Base-by-base conservation (phyloP, 306 rosid species). In the Oemleria cerasiformis region DNA sequence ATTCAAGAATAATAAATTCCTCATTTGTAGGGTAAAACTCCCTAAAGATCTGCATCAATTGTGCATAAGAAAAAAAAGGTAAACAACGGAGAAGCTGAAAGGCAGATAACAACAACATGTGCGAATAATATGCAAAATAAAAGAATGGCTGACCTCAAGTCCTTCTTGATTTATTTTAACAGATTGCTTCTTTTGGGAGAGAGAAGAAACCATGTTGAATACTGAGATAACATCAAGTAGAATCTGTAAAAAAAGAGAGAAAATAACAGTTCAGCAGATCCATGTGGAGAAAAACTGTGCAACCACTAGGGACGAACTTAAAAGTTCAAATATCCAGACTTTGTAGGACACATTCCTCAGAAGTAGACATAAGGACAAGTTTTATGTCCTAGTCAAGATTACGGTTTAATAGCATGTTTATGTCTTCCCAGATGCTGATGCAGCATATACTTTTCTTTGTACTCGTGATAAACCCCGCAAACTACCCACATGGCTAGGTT, bases 131-230 rank as follows among this genome's bases (percentile, higher is more conserved):
- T 57, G 16, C 61, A 65, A 59, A 49, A 50, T 19, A 59, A 65
- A 40, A 65, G 66, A 42, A 63, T 54, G 79, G 63, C 72, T 41
- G 60, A 93, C 97, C 96, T 91, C 96, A 78, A 88, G 49, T 72
- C 89, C 89, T 34, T 63, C 85, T 17, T 82, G 86, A 78, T 71
- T 80, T 65, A 93, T 86, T 73, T 83, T 88, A 42, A 86, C 74
- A n/a, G 85, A 85, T 65, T 93, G 97, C 80, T 82, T 86, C 73
- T 73, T 86, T 74, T 23, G 86, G 57, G 96, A 78, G 53, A 86
- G 73, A 75, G 93, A 88, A 62, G 97, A 86, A 78, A 88, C 96
- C 80, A 58, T 81, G 77, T 93, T 91, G 89, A 85, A 91, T 76
- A 87, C 77, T 7, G 86, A 80, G 79, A 87, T 92, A 72, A 86